phyloP scores from a whole-genome alignment of 495 filamentous ascomycete species.

The Penicillium waksmanii region DNA sequence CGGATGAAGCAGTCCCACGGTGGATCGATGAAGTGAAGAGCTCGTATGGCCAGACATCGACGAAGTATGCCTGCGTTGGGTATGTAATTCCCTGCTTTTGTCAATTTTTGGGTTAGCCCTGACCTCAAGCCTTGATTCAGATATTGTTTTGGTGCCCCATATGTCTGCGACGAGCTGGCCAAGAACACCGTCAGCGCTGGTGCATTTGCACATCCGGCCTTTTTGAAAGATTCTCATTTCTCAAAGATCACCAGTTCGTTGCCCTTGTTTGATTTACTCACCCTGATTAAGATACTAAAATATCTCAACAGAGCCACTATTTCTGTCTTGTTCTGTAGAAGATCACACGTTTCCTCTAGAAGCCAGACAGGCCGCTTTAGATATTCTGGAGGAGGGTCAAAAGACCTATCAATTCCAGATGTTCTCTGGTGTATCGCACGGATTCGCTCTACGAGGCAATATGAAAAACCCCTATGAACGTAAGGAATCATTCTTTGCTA shows the following conservation, averaged over 20 bases:
- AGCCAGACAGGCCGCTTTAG: slow-evolving; percentile 8
- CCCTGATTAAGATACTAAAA: not conserved
- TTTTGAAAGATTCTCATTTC: slow-evolving; percentile 8
- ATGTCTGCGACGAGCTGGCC: slow-evolving; percentile 10
- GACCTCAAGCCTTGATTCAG: not conserved
- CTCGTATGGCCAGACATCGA: not conserved
- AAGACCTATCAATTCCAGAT: slow-evolving; percentile 9
- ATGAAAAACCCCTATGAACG: slow-evolving; percentile 10
- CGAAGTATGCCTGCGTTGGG: slow-evolving; percentile 11
- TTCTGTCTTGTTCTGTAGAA: slow-evolving; percentile 12
- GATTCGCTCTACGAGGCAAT: slow-evolving; percentile 16
- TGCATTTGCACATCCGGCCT: slow-evolving; percentile 10
- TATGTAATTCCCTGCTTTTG: not conserved
- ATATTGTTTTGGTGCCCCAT: slow-evolving; percentile 12
- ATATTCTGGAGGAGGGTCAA: not conserved
- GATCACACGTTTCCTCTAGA: slow-evolving; percentile 14
- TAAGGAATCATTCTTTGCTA: not conserved
- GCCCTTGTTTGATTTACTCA: not conserved
- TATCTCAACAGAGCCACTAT: slow-evolving; percentile 8
- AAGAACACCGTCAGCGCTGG: slow-evolving; percentile 5
- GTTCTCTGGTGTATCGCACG: slow-evolving; percentile 13
- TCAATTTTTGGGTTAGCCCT: not conserved
- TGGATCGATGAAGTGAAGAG: slow-evolving; percentile 10
- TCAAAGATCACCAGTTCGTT: slow-evolving; percentile 1
- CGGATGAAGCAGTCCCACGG: slow-evolving; percentile 2